These are phyloP conservation scores for Stephania cephalantha DNA, from an alignment of 164 flowering plant species.

Conservation along the genomic window DNA sequence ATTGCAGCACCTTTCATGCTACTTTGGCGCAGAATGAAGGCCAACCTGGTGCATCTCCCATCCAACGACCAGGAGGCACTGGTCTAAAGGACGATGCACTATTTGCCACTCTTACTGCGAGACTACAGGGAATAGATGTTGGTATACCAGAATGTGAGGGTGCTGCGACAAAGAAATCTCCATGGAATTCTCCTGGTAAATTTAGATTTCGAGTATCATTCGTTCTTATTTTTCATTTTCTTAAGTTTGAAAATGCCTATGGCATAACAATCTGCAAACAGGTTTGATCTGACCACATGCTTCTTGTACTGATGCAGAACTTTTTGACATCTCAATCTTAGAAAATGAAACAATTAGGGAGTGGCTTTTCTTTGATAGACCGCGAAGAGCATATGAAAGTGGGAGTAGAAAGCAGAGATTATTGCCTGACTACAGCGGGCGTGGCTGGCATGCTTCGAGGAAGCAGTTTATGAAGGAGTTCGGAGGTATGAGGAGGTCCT, in stretches of 20 bases:
- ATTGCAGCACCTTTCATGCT: conserved; percentile 77
- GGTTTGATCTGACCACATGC: conserved; percentile 4
- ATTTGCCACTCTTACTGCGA: conserved; percentile 81
- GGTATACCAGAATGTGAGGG: conserved; percentile 99
- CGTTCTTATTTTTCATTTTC: neutral
- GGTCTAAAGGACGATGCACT: conserved; percentile 81
- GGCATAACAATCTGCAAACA: no score
- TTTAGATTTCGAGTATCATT: neutral
- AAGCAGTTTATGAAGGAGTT: conserved; percentile 85
- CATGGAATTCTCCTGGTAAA: conserved; percentile 98
- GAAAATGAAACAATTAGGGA: conserved; percentile 89
- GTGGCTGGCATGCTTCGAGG: conserved; percentile 99
- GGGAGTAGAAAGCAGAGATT: conserved; percentile 96
- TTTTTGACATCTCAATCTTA: conserved; percentile 73
- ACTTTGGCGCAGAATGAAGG: conserved; percentile 76
- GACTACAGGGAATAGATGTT: conserved; percentile 76
- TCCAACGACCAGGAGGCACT: conserved; percentile 84
- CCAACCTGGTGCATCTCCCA: conserved; percentile 80
- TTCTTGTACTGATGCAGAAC: conserved; percentile 47
- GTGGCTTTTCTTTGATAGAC: conserved; percentile 97
- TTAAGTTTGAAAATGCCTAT: neutral
- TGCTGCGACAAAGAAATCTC: conserved; percentile 94
- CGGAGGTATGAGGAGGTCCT: conserved; percentile 86
- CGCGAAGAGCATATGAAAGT: conserved; percentile 91
- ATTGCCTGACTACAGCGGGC: conserved; percentile 89